These are phyloP conservation scores for Fereydounia khargensis DNA, from an alignment of 1,284 basidiomycete species.

Conservation along the genomic window DNA sequence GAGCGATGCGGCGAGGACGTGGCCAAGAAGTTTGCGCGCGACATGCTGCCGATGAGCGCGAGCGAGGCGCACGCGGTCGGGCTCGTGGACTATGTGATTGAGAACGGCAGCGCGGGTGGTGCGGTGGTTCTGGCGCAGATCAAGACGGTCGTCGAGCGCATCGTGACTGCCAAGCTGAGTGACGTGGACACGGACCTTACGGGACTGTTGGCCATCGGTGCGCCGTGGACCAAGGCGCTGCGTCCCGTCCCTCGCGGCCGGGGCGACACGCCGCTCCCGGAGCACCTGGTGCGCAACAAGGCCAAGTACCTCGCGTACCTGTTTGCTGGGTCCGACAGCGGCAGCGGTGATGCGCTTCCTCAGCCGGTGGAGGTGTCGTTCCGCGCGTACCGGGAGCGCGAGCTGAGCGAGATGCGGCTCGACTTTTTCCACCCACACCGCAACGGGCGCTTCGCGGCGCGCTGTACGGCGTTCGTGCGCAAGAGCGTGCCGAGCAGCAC, in stretches of 20 bases:
- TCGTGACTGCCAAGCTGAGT: constrained; percentile 19
- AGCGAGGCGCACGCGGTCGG: constrained; percentile 20
- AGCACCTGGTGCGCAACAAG: constrained; percentile 49
- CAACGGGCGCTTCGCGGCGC: constrained; percentile 58
- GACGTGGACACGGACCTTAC: neutral
- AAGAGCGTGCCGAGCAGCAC: constrained; percentile 59
- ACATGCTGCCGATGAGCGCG: constrained; percentile 60
- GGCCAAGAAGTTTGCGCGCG: constrained; percentile 54
- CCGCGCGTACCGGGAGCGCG: constrained; percentile 58
- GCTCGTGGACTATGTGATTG: constrained; percentile 33
- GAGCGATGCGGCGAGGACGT: constrained; percentile 56
- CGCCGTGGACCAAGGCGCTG: constrained; percentile 37
- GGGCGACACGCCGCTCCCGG: constrained; percentile 42
- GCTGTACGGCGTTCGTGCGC: constrained; percentile 60
- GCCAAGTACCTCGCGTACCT: constrained; percentile 47
- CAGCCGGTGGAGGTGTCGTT: constrained; percentile 14
- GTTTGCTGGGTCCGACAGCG: constrained; percentile 12
- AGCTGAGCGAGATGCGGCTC: constrained; percentile 61
- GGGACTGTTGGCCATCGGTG: constrained; percentile 8
- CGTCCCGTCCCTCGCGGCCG: constrained; percentile 20
- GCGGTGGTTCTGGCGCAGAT: constrained; percentile 5
- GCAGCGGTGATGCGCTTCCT: constrained; percentile 9
- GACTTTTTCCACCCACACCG: constrained; percentile 59
- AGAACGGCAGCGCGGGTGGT: constrained; percentile 7
- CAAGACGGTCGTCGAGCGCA: constrained; percentile 20